Base-by-base conservation (phyloP, 2,329 filamentous ascomycete species). In the Diplocarpon rosae region DNA sequence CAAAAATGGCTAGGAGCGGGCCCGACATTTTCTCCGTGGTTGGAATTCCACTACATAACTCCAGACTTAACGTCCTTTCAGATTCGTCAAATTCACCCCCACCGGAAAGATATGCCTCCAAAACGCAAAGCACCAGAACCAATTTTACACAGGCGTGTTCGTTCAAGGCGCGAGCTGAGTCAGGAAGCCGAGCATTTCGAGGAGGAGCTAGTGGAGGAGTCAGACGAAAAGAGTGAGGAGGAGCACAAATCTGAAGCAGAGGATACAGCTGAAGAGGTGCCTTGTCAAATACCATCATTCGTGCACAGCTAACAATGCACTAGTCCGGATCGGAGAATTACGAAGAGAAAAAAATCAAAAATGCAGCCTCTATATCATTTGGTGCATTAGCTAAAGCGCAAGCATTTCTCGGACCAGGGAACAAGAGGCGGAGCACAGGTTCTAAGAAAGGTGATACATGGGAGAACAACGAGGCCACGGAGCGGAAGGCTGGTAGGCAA, bases 331-430 rank as follows among this genome's bases (percentile, higher is more conserved):
- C 43, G 27, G 51, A 55, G 4, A 48, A 52, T 12, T 42, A 52
- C 28, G 52, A 53, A 45, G 40, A 51, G 34, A 52, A 56, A 42
- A 29, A 34, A 20, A 39, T 47, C 5, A 52, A 56, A 33, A 56
- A 58, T 38, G 65, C 71, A 36, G 68, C 75, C 8, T 69, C 72
- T 49, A 78, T 95, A 52, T 92, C 88, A 17, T 95, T 96, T 59
- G 89, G 88, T 51, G 85, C 85, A n/a, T 71, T 95, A 33, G 86
- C 85, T 52, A 85, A 86, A 69, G 89, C 88, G 1, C 86, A 94
- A 67, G 80, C 80, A 32, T 75, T 78, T 0, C 65, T 94, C 42
- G 60, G 48, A 46, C 52, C 47, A 52, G 54, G 41, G 50, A 53
- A 46, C 8, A 59, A 56, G 45, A 52, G 55, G 50, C 58, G 56